Percentiles rank a stretch among this genome's conserved stretches.
These are phyloP conservation scores for Lactifluus subvellereus DNA, from an alignment of 768 basidiomycete species.

Conservation along the genomic window DNA sequence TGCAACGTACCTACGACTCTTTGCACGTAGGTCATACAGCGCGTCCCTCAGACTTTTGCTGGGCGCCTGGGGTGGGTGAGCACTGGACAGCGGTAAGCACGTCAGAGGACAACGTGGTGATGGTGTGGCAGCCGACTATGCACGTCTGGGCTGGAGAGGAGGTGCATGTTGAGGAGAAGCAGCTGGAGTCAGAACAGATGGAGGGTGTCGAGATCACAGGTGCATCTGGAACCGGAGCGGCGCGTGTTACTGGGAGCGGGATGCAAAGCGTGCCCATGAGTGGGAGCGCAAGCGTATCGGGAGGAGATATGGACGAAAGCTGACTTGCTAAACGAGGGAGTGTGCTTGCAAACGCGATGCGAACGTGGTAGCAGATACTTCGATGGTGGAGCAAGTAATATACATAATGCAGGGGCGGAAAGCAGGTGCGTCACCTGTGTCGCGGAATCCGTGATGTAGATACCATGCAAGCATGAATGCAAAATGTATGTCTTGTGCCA, in stretches of 20 bases:
- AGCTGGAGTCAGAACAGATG: slow-evolving; percentile 78
- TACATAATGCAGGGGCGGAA: neutral
- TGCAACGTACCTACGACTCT: slow-evolving; percentile 5
- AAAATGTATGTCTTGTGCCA: neutral
- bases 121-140: slow-evolving; percentile 97
- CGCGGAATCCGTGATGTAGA: neutral
- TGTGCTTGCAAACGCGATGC: slow-evolving; percentile 3
- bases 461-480: neutral
- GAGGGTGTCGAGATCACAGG: slow-evolving; percentile 55
- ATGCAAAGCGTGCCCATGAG: slow-evolving; percentile 58
- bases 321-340: slow-evolving; percentile 12
- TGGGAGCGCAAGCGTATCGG: slow-evolving; percentile 43
- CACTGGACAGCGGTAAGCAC: slow-evolving; percentile 81
- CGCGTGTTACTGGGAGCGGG: slow-evolving; percentile 29
- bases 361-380: neutral
- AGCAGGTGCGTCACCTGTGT: neutral
- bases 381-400: neutral
- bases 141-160: slow-evolving; percentile 91
- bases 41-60: slow-evolving; percentile 89
- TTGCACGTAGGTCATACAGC: slow-evolving; percentile 67
- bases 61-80: slow-evolving; percentile 81
- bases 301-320: slow-evolving; percentile 39
- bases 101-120: slow-evolving; percentile 96
- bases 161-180: slow-evolving; percentile 76
- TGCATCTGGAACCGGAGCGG: slow-evolving; percentile 22